Evolutionary conservation across 352 stramenopile genomes (phyloP).

Genomic region (Pythium monospermum): DNA sequence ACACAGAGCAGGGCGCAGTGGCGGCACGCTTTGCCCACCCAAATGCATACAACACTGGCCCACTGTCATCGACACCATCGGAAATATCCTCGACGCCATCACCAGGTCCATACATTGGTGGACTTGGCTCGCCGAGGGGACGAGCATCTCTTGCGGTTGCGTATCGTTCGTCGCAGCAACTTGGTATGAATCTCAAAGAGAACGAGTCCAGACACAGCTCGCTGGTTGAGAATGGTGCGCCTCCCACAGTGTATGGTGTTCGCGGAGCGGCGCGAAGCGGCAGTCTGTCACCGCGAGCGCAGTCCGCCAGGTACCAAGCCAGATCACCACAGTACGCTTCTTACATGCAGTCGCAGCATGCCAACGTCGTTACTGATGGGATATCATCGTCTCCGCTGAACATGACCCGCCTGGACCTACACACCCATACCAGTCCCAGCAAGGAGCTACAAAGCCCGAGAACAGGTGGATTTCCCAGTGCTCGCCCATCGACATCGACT

Average conservation of each 20-base stretch:
- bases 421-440: no score
- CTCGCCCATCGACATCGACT: slow-evolving; percentile 6
- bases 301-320: slow-evolving; percentile 2
- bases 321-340: not conserved
- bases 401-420: no score
- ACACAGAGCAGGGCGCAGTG: not conserved
- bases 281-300: slow-evolving; percentile 1
- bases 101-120: no score
- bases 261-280: not conserved
- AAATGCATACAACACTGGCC: no score
- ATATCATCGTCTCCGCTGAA: not conserved
- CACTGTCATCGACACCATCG: no score
- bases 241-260: not conserved
- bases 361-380: not conserved
- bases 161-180: no score
- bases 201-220: slow-evolving; percentile 5
- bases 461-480: not conserved
- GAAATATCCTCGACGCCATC: no score
- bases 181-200: slow-evolving; percentile 3
- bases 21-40: not conserved
- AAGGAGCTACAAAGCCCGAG: no score
- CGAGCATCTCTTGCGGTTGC: no score
- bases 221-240: not conserved
- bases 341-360: not conserved
- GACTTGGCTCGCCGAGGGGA: no score